A percentile compares a stretch with the other conserved stretches of the same genome.
Conservation (phyloP, 441 rosid species). For the Pelargonium fulgidum region DNA sequence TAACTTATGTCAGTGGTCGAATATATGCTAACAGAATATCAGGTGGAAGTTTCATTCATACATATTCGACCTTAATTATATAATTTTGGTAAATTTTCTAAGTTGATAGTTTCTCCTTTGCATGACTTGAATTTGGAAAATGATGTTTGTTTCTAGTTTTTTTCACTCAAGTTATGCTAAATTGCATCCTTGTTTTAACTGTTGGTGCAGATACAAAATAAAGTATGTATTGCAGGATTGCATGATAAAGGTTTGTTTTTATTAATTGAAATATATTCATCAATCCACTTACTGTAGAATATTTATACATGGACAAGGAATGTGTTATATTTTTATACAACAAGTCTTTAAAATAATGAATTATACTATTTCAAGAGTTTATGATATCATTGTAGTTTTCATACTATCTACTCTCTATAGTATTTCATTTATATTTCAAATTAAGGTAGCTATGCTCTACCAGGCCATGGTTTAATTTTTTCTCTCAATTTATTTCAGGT, state of each 20-base stretch:
- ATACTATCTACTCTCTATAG: background rate
- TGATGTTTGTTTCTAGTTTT: background rate
- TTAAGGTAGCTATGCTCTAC: background rate
- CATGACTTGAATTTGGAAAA: background rate
- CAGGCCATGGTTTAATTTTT: slow-evolving; percentile 13
- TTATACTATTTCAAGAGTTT: background rate
- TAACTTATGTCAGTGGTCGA: background rate
- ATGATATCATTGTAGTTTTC: background rate
- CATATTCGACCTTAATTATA: background rate
- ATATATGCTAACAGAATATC: background rate
- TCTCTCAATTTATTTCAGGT: slow-evolving; percentile 37
- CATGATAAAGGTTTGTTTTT: slow-evolving; percentile 80
- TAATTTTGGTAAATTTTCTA: background rate
- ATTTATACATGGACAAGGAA: background rate
- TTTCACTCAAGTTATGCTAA: slow-evolving; percentile 3
- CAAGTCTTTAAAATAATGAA: too few relatives aligned
- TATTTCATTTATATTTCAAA: background rate
- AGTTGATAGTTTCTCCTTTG: background rate
- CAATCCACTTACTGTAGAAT: background rate
- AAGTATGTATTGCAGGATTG: slow-evolving; percentile 64
- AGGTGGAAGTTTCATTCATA: background rate
- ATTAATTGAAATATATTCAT: slow-evolving; percentile 11
- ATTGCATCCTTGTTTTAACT: slow-evolving; percentile 17
- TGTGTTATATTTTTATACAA: too few relatives aligned
- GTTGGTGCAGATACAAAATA: slow-evolving; percentile 57